Evolutionary conservation across 805 yeast species (phyloP).

Genomic region (Starmerella riodocensis): DNA sequence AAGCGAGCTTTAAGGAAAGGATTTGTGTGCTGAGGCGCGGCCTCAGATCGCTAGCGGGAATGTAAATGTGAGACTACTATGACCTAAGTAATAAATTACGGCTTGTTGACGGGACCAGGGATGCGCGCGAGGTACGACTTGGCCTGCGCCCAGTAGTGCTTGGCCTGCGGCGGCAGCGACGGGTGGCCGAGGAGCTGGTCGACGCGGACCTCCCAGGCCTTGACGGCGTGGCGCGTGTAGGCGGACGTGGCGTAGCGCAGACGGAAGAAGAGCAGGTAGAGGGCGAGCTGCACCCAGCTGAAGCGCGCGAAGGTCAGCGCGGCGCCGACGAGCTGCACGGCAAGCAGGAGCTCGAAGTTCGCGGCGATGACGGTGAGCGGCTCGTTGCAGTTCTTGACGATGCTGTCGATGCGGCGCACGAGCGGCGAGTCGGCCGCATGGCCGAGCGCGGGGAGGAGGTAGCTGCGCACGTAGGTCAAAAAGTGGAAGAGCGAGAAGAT

Average conservation of each 20-base stretch:
- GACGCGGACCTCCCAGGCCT: slow-evolving; percentile 52
- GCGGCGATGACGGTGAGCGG: slow-evolving; percentile 47
- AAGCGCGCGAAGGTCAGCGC: slow-evolving; percentile 47
- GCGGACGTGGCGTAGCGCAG: slow-evolving; percentile 63
- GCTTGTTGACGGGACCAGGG: slow-evolving; percentile 14
- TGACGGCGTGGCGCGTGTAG: slow-evolving; percentile 55
- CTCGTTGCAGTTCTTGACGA: slow-evolving; percentile 45
- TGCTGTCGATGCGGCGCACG: slow-evolving; percentile 29
- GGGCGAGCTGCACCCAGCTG: slow-evolving; percentile 41
- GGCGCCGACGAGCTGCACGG: slow-evolving; percentile 29
- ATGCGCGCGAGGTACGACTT: slow-evolving; percentile 26
- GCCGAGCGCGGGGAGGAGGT: slow-evolving; percentile 51
- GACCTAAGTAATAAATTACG: no score
- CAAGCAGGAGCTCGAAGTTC: slow-evolving; percentile 38
- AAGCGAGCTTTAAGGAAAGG: no score
- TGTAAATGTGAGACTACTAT: background rate
- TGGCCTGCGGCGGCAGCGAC: slow-evolving; percentile 38
- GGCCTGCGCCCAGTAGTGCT: slow-evolving; percentile 37
- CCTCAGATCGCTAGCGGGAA: no score
- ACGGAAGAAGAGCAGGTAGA: slow-evolving; percentile 52
- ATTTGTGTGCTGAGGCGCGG: no score
- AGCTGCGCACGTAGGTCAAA: slow-evolving; percentile 52
- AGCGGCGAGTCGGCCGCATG: slow-evolving; percentile 24
- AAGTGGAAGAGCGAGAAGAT: slow-evolving; percentile 74
- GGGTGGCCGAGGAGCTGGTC: slow-evolving; percentile 47